A percentile compares a stretch with the other conserved stretches of the same genome.
phyloP scores from a whole-genome alignment of 192 early-diverging fungal species.

The Borealophlyctis nickersoniae region DNA sequence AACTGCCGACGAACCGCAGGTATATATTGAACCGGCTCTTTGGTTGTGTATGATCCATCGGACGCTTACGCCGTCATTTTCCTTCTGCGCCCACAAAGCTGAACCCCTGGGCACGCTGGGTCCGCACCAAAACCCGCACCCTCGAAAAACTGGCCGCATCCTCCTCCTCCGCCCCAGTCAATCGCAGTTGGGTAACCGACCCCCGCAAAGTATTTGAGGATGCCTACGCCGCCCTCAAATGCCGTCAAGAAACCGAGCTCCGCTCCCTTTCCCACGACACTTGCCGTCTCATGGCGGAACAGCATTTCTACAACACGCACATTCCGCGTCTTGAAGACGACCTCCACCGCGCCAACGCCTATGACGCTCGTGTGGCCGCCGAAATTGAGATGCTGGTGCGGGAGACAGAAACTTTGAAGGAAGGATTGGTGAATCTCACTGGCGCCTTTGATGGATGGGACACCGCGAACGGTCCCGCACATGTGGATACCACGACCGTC shows the following conservation, averaged over 20 bases:
- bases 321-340: too few relatives aligned
- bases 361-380: too few relatives aligned
- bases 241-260: background rate
- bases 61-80: too few relatives aligned
- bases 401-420: too few relatives aligned
- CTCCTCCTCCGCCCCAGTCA: background rate
- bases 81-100: too few relatives aligned
- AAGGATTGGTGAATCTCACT: too few relatives aligned
- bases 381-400: too few relatives aligned
- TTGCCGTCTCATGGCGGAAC: background rate
- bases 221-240: constrained; percentile 4
- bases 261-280: constrained; percentile 1
- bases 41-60: background rate
- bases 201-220: constrained; percentile 5
- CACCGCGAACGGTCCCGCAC: too few relatives aligned
- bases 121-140: background rate
- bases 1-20: constrained; percentile 10
- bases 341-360: too few relatives aligned
- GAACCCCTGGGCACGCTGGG: constrained; percentile 22
- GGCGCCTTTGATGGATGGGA: too few relatives aligned
- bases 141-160: constrained; percentile 1
- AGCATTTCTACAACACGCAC: background rate
- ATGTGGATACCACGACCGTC: too few relatives aligned
- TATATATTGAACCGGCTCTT: background rate
- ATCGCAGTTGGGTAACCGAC: background rate